Base-by-base conservation (phyloP, 768 basidiomycete genomes). In the Agrocybe chaxingu region DNA sequence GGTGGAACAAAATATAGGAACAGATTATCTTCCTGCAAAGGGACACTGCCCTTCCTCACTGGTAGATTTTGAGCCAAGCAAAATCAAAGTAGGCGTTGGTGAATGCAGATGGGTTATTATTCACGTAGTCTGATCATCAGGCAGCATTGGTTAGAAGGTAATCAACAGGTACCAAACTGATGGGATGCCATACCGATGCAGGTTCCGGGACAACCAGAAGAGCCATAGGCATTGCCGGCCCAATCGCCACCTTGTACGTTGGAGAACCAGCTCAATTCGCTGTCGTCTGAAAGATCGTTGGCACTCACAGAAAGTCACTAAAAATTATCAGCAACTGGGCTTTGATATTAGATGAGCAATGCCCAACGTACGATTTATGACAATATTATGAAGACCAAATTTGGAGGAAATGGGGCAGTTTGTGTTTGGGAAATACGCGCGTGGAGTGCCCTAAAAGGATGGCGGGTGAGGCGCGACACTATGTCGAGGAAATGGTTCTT, bases 51-150 rank as follows among this genome's bases (percentile, higher is more conserved):
- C 39, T 29, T 46, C 42, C 47, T 55, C 48, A 59, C 49, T 57
- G 50, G 54, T 73, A 75, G 16, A 74, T 65, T 51, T 75, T 78
- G 47, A 89, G 65, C 44, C 77, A 79, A 42, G 76, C 74, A 62
- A 92, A 77, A 39, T 87, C 80, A 68, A 87, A 91, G 71, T 82
- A 89, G 0, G 89, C 86, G 31, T 85, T 70, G 8, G 57, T 55
- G 67, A 90, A 90, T 8, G 82, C 84, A 3, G 66, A 63, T 1
- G 89, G 89, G 58, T 87, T 84, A 52, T 77, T 76, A 68, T 81
- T 75, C 56, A 87, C 85, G 56, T 70, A 85, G 53, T 80, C 84
- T 86, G 18, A 41, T 6, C 11, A 35, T 43, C 41, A 45, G 18
- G 39, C 33, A 39, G 7, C 24, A 42, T 13, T 46, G 8, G 35